These are phyloP conservation scores for Pichia kluyveri DNA, from an alignment of 805 yeast species.

Conservation along the genomic window DNA sequence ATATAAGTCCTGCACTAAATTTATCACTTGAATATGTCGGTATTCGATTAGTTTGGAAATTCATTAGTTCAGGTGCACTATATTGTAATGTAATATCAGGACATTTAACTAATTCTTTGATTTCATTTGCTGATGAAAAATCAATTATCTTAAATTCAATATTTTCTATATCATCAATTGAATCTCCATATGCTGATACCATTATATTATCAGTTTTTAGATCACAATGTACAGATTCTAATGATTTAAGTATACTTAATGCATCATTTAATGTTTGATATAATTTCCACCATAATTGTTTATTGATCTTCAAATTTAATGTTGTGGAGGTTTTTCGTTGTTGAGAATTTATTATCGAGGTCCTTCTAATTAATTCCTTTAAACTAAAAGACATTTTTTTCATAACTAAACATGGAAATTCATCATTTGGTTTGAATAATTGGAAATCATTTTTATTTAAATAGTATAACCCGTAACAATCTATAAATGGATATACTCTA, in stretches of 20 bases:
- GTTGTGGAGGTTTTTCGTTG: neutral
- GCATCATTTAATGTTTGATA: slow-evolving; percentile 20
- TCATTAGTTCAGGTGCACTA: slow-evolving; percentile 38
- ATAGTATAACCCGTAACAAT: slow-evolving; percentile 22
- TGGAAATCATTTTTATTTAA: slow-evolving; percentile 18
- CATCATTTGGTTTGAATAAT: slow-evolving; percentile 17
- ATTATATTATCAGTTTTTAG: slow-evolving; percentile 38
- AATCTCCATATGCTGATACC: slow-evolving; percentile 20
- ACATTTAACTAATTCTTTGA: slow-evolving; percentile 14
- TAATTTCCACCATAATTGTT: slow-evolving; percentile 26
- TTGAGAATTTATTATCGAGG: neutral
- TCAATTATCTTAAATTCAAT: slow-evolving; percentile 35
- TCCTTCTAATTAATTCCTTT: slow-evolving; percentile 14
- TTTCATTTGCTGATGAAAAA: slow-evolving; percentile 32
- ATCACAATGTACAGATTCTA: slow-evolving; percentile 37
- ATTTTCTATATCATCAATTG: slow-evolving; percentile 15
- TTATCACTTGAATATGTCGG: slow-evolving; percentile 29
- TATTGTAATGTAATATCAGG: slow-evolving; percentile 32
- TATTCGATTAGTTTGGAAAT: slow-evolving; percentile 21
- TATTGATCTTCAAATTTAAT: slow-evolving; percentile 15
- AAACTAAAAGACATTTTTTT: slow-evolving; percentile 23
- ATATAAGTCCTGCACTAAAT: slow-evolving; percentile 37
- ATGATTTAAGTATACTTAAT: slow-evolving; percentile 18
- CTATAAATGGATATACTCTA: slow-evolving; percentile 19
- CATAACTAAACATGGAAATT: slow-evolving; percentile 22